Percentiles rank a stretch among this genome's conserved stretches.
Evolutionary conservation across 75 land plant genomes (phyloP).

Genomic region (Pinus taeda): DNA sequence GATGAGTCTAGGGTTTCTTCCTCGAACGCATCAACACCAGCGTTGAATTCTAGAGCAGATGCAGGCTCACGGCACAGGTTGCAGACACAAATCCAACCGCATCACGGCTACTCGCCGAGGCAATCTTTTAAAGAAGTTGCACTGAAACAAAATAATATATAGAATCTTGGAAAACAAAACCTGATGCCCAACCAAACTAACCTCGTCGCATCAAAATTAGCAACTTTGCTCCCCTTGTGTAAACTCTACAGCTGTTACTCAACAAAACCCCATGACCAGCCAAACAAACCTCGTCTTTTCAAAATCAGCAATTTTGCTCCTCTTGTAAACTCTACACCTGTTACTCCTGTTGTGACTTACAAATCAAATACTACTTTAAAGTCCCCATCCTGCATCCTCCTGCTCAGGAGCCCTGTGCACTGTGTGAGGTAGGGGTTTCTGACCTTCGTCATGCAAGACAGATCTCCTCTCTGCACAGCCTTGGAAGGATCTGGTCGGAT

Average conservation of each 20-base stretch:
- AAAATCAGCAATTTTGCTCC: no score
- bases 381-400: not conserved
- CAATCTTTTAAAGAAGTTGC: not conserved
- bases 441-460: not conserved
- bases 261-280: no score
- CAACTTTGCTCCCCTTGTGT: no score
- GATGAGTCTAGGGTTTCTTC: not conserved
- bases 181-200: no score
- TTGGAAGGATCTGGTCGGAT: not conserved
- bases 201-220: no score
- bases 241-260: not conserved
- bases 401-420: not conserved
- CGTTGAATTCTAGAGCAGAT: not conserved
- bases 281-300: no score
- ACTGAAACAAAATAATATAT: no score
- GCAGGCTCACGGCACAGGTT: not conserved
- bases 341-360: not conserved
- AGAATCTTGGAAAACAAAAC: no score
- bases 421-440: no score
- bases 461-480: no score
- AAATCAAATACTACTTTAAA: not conserved
- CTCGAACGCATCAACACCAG: not conserved
- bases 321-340: not conserved
- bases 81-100: not conserved
- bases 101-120: not conserved